Conservation (phyloP, 495 filamentous ascomycete species). For the Symbiotaphrina buchneri region DNA sequence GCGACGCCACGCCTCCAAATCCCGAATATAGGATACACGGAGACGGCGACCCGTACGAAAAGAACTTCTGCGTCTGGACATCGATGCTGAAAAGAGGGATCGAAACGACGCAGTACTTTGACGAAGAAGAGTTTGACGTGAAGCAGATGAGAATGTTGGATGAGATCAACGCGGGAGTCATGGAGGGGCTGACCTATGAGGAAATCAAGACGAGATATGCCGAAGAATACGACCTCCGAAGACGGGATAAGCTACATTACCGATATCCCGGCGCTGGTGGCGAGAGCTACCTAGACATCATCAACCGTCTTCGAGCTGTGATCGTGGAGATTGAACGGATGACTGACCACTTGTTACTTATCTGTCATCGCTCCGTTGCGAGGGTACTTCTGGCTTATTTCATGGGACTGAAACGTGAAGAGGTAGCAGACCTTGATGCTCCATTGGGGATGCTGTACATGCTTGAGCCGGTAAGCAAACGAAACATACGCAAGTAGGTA, state of each 20-base stretch:
- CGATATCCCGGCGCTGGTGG: constrained; percentile 89
- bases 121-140: constrained; percentile 91
- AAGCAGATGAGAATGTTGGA: constrained; percentile 98
- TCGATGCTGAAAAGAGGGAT: constrained; percentile 82
- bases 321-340: constrained; percentile 94
- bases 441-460: constrained; percentile 82
- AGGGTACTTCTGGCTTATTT: constrained; percentile 92
- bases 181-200: constrained; percentile 87
- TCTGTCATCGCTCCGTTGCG: constrained; percentile 75
- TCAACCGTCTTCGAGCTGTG: constrained; percentile 84
- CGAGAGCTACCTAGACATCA: constrained; percentile 90
- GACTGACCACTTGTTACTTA: constrained; percentile 80
- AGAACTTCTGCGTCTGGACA: constrained; percentile 96
- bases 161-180: constrained; percentile 75
- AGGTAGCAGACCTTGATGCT: constrained; percentile 82
- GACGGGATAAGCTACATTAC: constrained; percentile 70
- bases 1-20: constrained; percentile 86
- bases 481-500: background rate
- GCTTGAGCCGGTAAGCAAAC: constrained; percentile 43
- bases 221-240: constrained; percentile 55
- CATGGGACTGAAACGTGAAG: constrained; percentile 66
- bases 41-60: constrained; percentile 30
- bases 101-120: constrained; percentile 68
- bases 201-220: constrained; percentile 55
- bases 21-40: constrained; percentile 40